Conservation (phyloP, 257 asterid species). For the Haberlea rhodopensis region DNA sequence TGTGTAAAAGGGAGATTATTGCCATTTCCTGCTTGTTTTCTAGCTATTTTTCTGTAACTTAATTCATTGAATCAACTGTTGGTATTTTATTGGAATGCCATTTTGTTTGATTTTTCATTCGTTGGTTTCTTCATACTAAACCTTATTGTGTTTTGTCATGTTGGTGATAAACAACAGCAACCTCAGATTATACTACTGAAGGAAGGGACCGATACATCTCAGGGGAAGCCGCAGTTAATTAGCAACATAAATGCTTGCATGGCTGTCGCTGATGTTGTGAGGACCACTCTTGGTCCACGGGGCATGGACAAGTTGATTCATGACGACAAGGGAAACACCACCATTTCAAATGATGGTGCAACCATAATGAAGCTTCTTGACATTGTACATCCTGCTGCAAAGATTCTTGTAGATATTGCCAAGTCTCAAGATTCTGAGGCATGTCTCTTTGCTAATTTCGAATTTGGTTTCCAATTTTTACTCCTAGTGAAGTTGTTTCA, state of each 20-base stretch:
- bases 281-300: slow-evolving; percentile 94
- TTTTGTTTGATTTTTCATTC: neutral
- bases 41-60: neutral
- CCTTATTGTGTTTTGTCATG: slow-evolving; percentile 3
- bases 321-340: slow-evolving; percentile 96
- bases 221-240: slow-evolving; percentile 88
- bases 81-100: slow-evolving; percentile 2
- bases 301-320: slow-evolving; percentile 99
- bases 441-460: slow-evolving; percentile 9
- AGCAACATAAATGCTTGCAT: slow-evolving; percentile 95
- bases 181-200: slow-evolving; percentile 95
- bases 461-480: neutral
- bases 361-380: slow-evolving; percentile 99
- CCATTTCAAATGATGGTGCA: slow-evolving; percentile 98
- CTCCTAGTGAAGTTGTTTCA: neutral
- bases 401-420: slow-evolving; percentile 95
- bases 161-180: slow-evolving; percentile 59
- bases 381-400: slow-evolving; percentile 96
- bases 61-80: neutral
- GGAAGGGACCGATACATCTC: slow-evolving; percentile 99
- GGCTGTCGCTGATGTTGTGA: slow-evolving; percentile 88
- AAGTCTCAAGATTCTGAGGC: slow-evolving; percentile 99
- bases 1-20: neutral
- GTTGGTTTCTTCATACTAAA: slow-evolving; percentile 14
- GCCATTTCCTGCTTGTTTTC: slow-evolving; percentile 8